A percentile compares a stretch with the other conserved stretches of the same genome.
Evolutionary conservation across 108 stramenopile genomes (phyloP).

Genomic region (Hondaea fermentalgiana): DNA sequence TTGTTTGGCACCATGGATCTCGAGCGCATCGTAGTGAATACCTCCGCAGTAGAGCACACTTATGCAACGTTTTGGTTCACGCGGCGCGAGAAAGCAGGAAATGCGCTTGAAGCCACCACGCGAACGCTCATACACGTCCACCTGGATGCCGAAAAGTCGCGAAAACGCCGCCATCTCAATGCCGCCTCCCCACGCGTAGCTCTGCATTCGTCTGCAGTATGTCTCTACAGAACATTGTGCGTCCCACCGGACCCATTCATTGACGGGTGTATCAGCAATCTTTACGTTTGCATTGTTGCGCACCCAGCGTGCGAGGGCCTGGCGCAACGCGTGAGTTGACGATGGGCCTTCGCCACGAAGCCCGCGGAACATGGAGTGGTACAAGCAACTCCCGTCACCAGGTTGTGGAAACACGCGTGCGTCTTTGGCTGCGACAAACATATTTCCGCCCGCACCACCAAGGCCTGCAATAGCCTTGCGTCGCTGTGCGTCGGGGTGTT

Average conservation of each 20-base stretch:
- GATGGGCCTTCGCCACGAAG: background rate
- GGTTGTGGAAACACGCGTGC: constrained; percentile 25
- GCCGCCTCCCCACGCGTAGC: constrained; percentile 30
- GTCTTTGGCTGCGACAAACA: background rate
- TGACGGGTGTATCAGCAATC: constrained; percentile 32
- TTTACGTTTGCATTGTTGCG: background rate
- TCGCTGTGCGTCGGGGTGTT: constrained; percentile 36
- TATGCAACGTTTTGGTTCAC: background rate
- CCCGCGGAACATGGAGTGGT: constrained; percentile 28
- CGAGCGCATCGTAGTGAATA: constrained; percentile 30
- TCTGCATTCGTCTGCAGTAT: constrained; percentile 11
- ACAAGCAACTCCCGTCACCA: constrained; percentile 36
- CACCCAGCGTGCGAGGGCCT: background rate
- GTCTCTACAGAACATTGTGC: background rate
- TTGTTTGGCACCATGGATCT: background rate
- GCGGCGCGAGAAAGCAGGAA: constrained; percentile 14
- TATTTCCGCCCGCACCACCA: background rate
- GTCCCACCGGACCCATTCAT: constrained; percentile 35
- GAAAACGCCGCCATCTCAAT: constrained; percentile 34
- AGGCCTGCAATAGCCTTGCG: background rate
- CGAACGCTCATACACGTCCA: constrained; percentile 30
- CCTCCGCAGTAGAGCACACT: constrained; percentile 34
- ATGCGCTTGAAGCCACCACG: constrained; percentile 29
- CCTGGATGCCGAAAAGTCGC: background rate
- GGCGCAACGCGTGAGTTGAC: constrained; percentile 6